These are phyloP conservation scores for Talaromyces sp. DNA, from an alignment of 2,329 filamentous ascomycete genomes.

Conservation along the genomic window DNA sequence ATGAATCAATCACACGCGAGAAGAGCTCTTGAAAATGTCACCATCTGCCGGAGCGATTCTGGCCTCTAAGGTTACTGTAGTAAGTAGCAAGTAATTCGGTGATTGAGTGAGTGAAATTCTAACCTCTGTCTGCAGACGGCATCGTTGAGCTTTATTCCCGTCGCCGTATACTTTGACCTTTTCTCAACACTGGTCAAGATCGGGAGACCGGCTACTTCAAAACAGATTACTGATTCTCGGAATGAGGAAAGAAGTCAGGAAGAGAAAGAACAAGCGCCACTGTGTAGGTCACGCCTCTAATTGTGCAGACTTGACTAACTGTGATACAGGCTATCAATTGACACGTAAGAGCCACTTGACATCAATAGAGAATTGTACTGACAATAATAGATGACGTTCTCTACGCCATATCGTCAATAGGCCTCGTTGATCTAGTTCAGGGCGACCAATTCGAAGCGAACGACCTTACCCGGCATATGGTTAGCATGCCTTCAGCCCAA, in stretches of 20 bases:
- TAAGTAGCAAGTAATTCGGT: slow-evolving; percentile 22
- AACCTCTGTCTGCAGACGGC: slow-evolving; percentile 26
- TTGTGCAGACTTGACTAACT: neutral
- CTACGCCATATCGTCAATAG: slow-evolving; percentile 36
- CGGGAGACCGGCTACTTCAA: slow-evolving; percentile 26
- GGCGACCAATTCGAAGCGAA: slow-evolving; percentile 34
- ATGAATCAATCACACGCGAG: neutral
- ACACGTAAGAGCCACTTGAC: slow-evolving; percentile 22
- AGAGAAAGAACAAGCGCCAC: slow-evolving; percentile 20
- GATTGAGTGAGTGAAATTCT: neutral
- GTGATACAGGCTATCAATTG: slow-evolving; percentile 22
- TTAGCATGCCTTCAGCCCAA: slow-evolving; percentile 32
- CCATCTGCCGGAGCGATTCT: slow-evolving; percentile 26
- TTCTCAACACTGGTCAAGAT: slow-evolving; percentile 30
- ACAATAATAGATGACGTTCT: slow-evolving; percentile 33
- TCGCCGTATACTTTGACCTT: slow-evolving; percentile 36
- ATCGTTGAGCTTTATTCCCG: slow-evolving; percentile 37
- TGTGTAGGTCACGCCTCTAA: slow-evolving; percentile 23
- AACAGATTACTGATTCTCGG: slow-evolving; percentile 27
- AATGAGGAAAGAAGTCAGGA: slow-evolving; percentile 22
- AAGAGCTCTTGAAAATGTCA: slow-evolving; percentile 15
- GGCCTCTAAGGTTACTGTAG: slow-evolving; percentile 28
- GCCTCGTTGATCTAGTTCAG: slow-evolving; percentile 32
- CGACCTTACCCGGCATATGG: slow-evolving; percentile 35
- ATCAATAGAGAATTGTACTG: neutral